phyloP scores from a whole-genome alignment of 1,284 basidiomycete genomes.

The Ceratobasidium papillatum region DNA sequence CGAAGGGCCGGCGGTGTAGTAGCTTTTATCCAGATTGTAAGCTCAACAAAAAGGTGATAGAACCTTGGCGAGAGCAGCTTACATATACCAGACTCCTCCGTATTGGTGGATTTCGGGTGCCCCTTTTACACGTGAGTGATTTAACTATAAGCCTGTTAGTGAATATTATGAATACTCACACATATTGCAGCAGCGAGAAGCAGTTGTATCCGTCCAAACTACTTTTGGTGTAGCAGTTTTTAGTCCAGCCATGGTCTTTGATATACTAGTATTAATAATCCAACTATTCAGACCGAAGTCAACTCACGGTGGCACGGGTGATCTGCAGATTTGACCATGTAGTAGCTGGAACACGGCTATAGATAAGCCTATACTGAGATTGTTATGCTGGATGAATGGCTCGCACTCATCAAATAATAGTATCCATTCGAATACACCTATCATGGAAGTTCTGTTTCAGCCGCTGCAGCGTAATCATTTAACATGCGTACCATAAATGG shows the following conservation, averaged over 20 bases:
- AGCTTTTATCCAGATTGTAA: no score
- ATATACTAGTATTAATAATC: background rate
- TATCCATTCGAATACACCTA: constrained; percentile 53
- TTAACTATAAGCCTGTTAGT: background rate
- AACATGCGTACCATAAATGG: constrained; percentile 50
- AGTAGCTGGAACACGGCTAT: constrained; percentile 49
- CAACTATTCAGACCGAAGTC: background rate
- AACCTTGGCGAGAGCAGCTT: no score
- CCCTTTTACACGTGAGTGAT: constrained; percentile 9
- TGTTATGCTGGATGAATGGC: background rate
- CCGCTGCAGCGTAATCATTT: background rate
- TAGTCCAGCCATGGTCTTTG: constrained; percentile 51
- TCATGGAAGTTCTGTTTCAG: background rate
- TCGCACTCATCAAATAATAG: constrained; percentile 47
- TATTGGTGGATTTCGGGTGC: constrained; percentile 36
- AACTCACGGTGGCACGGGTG: constrained; percentile 51
- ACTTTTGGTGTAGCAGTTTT: constrained; percentile 54
- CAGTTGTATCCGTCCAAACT: constrained; percentile 53
- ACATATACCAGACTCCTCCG: background rate
- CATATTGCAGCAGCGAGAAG: constrained; percentile 55
- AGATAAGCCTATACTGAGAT: no score
- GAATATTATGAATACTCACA: constrained; percentile 45
- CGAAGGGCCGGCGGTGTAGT: constrained; percentile 54
- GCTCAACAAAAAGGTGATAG: no score
- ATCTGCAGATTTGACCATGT: constrained; percentile 56